Evolutionary conservation across 495 filamentous ascomycete genomes (phyloP).

Genomic region (Podospora anserina): DNA sequence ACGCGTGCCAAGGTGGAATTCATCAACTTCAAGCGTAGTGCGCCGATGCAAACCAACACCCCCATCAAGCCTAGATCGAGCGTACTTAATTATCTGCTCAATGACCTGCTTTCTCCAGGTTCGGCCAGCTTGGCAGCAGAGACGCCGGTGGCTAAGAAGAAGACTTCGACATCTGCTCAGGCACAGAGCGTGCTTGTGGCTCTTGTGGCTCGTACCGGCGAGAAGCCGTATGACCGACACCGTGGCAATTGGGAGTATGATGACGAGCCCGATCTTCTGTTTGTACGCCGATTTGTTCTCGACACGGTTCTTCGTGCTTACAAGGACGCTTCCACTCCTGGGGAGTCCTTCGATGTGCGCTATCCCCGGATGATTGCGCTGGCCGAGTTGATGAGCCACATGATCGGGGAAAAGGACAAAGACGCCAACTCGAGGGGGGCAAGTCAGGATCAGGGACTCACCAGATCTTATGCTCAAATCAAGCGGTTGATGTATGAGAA

Average conservation of each 20-base stretch:
- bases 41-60: slow-evolving; percentile 71
- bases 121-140: slow-evolving; percentile 68
- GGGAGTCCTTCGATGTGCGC: slow-evolving; percentile 76
- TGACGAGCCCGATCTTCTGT: slow-evolving; percentile 83
- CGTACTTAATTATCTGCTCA: slow-evolving; percentile 89
- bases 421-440: slow-evolving; percentile 39
- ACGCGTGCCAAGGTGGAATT: slow-evolving; percentile 96
- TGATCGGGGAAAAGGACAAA: slow-evolving; percentile 75
- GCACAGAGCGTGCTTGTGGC: slow-evolving; percentile 81
- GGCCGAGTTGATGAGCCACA: slow-evolving; percentile 87
- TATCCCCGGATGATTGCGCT: slow-evolving; percentile 82
- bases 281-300: slow-evolving; percentile 89
- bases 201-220: slow-evolving; percentile 81
- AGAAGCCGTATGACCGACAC: slow-evolving; percentile 55
- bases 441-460: slow-evolving; percentile 31
- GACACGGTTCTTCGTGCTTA: slow-evolving; percentile 91
- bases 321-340: slow-evolving; percentile 78
- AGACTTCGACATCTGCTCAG: slow-evolving; percentile 74
- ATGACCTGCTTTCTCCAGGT: slow-evolving; percentile 74
- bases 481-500: slow-evolving; percentile 97
- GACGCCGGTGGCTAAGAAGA: slow-evolving; percentile 74
- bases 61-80: slow-evolving; percentile 92
- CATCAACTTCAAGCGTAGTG: slow-evolving; percentile 93
- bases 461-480: slow-evolving; percentile 65
- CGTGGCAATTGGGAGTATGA: slow-evolving; percentile 59